Percentiles rank a stretch among this genome's conserved stretches.
Conservation (phyloP, 768 basidiomycete genomes). For the Xanthoconium stramineum region DNA sequence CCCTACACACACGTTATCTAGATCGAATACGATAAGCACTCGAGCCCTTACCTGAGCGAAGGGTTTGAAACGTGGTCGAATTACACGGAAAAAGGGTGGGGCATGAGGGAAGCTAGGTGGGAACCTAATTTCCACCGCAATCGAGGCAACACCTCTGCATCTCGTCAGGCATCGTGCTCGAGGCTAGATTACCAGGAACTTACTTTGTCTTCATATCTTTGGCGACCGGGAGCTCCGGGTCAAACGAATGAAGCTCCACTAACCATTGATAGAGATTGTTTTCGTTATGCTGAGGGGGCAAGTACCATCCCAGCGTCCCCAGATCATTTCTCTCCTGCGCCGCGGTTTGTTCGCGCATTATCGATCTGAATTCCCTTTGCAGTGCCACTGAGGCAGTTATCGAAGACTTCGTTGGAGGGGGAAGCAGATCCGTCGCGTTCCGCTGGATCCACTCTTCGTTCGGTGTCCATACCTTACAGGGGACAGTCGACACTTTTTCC, state of each 20-base stretch:
- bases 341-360: slow-evolving; percentile 57
- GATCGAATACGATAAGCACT: background rate
- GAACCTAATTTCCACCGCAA: slow-evolving; percentile 73
- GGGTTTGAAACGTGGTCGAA: slow-evolving; percentile 69
- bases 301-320: slow-evolving; percentile 58
- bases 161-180: background rate
- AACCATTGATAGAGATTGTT: slow-evolving; percentile 75
- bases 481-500: background rate
- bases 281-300: slow-evolving; percentile 61
- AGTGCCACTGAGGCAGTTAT: slow-evolving; percentile 54
- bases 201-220: slow-evolving; percentile 54
- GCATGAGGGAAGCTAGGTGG: slow-evolving; percentile 62
- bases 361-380: slow-evolving; percentile 56
- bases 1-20: slow-evolving; percentile 35
- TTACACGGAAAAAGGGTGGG: slow-evolving; percentile 75
- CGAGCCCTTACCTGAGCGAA: slow-evolving; percentile 45
- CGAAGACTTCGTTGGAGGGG: slow-evolving; percentile 58
- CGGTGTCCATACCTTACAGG: slow-evolving; percentile 48
- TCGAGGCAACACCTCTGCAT: slow-evolving; percentile 52
- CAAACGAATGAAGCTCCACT: slow-evolving; percentile 70
- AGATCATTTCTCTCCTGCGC: slow-evolving; percentile 43
- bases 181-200: slow-evolving; percentile 13
- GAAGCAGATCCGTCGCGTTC: slow-evolving; percentile 47
- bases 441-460: slow-evolving; percentile 46
- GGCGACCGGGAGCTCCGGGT: slow-evolving; percentile 55